Percentiles rank a stretch among this genome's conserved stretches.
Conservation (phyloP, 2,329 filamentous ascomycete genomes). For the Epichloe coenophiala region DNA sequence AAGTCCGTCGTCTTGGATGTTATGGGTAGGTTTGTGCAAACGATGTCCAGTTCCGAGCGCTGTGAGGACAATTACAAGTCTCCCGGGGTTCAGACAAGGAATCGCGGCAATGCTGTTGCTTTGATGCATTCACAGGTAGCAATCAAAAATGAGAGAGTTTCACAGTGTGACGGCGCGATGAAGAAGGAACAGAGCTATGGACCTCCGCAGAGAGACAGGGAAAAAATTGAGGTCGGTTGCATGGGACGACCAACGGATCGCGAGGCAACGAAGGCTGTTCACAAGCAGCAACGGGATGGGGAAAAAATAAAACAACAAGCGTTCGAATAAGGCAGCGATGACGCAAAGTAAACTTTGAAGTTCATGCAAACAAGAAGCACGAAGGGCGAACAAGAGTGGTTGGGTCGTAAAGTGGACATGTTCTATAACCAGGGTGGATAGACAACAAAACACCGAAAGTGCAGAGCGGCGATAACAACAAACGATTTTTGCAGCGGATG, state of each 20-base stretch:
- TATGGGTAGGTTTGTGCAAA: not conserved
- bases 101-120: not conserved
- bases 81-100: not conserved
- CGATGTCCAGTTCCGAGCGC: not conserved
- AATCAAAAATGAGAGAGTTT: not conserved
- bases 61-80: conserved; percentile 1
- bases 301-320: not conserved
- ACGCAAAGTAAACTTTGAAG: not conserved
- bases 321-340: not conserved
- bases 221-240: not conserved
- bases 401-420: not conserved
- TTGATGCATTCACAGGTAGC: conserved; percentile 2
- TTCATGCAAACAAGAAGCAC: not conserved
- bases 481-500: not conserved
- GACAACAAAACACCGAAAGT: conserved; percentile 5
- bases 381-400: not conserved
- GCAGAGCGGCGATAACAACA: conserved; percentile 4
- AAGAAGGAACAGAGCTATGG: not conserved
- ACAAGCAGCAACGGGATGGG: not conserved
- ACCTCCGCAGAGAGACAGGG: not conserved
- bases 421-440: conserved; percentile 1
- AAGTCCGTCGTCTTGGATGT: not conserved
- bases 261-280: not conserved
- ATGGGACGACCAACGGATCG: not conserved
- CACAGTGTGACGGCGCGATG: not conserved